Conservation (phyloP, 768 basidiomycete genomes). For the Neoboletus magnificus region DNA sequence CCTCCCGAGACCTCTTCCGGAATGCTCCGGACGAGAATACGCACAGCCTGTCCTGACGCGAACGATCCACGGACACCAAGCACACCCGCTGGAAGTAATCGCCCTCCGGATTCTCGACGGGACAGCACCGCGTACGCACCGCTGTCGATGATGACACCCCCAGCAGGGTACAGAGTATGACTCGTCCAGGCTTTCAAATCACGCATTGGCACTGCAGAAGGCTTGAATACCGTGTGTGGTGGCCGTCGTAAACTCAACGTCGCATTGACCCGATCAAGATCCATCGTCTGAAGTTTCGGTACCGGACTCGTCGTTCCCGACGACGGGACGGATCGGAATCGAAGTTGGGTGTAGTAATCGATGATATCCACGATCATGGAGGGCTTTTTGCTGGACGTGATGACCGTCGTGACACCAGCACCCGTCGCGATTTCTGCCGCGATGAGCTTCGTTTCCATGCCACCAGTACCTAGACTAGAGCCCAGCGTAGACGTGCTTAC, state of each 20-base stretch:
- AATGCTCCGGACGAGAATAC: conserved; percentile 59
- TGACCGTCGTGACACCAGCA: conserved; percentile 90
- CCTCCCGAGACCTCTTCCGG: conserved; percentile 22
- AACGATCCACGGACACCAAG: conserved; percentile 83
- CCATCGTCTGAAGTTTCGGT: conserved; percentile 19
- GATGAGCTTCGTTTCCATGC: conserved; percentile 99
- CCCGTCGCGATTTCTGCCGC: conserved; percentile 97
- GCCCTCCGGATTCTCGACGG: conserved; percentile 82
- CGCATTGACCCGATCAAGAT: conserved; percentile 24
- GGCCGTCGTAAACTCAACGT: conserved; percentile 45
- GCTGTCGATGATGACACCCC: conserved; percentile 81
- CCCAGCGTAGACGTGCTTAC: conserved; percentile 93
- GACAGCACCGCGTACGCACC: conserved; percentile 88
- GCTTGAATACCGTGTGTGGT: conserved; percentile 85
- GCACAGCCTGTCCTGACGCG: conserved; percentile 92
- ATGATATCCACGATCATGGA: conserved; percentile 77
- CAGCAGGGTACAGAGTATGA: conserved; percentile 90
- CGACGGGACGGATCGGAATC: conserved; percentile 36
- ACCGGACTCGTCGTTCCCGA: conserved; percentile 28
- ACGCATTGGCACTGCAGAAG: conserved; percentile 64
- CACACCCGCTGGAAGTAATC: conserved; percentile 90
- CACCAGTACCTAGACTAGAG: conserved; percentile 91
- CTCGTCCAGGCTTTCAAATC: conserved; percentile 96
- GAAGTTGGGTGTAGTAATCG: conserved; percentile 59
- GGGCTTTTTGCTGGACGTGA: conserved; percentile 80